These are phyloP conservation scores for Plasmopara viticola DNA, from an alignment of 352 stramenopile genomes.

Conservation along the genomic window DNA sequence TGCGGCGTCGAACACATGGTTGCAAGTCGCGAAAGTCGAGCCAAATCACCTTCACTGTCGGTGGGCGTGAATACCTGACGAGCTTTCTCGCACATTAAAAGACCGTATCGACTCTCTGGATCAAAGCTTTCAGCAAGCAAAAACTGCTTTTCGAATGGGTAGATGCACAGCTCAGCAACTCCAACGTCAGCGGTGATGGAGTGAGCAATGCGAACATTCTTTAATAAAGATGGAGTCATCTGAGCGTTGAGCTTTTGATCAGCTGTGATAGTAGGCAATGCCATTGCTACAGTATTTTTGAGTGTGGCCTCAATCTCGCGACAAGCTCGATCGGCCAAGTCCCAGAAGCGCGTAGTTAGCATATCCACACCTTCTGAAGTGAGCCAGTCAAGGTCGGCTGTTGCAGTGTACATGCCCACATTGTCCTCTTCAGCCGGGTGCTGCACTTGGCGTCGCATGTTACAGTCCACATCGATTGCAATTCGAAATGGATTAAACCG, in stretches of 20 bases:
- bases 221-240: conserved; percentile 19
- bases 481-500: conserved; percentile 39
- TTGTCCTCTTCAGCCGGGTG: conserved; percentile 23
- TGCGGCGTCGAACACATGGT: not conserved
- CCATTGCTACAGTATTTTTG: conserved; percentile 26
- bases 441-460: conserved; percentile 40
- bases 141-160: conserved; percentile 8
- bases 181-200: conserved; percentile 12
- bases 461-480: conserved; percentile 27
- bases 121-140: conserved; percentile 8
- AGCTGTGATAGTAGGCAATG: conserved; percentile 21
- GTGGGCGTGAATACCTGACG: not conserved
- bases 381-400: conserved; percentile 18
- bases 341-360: conserved; percentile 36
- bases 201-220: conserved; percentile 11
- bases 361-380: conserved; percentile 38
- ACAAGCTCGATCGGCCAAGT: conserved; percentile 28
- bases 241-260: conserved; percentile 28
- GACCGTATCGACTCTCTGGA: conserved; percentile 8
- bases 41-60: conserved; percentile 9
- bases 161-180: conserved; percentile 15
- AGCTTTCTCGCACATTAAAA: conserved; percentile 15
- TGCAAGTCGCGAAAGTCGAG: conserved; percentile 5
- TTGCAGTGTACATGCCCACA: conserved; percentile 35
- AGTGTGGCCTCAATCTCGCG: conserved; percentile 18